Evolutionary conservation across 192 early-diverging fungal genomes (phyloP), one percentile per base, ranked within the genome.

Genomic region (Backusella tarrabulga): DNA sequence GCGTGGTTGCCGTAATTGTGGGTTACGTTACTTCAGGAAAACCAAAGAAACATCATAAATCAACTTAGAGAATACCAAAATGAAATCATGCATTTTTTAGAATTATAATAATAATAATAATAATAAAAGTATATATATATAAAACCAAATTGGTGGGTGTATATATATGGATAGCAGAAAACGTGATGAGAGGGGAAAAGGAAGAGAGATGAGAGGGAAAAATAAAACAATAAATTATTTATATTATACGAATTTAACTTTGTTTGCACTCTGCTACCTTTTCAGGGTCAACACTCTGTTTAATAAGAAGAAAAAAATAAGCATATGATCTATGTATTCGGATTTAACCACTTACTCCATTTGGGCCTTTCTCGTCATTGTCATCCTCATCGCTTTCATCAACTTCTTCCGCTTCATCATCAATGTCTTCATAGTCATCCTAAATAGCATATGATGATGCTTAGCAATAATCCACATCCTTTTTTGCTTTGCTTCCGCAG

Each of bases 391-490:
- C 29, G 15, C 32, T 41, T 29, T 72, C 71, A 26, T 72, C 71
- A 32, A 44, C 71, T 6, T 71, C 70, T 3, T 72, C 42, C 17
- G 23, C 71, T 29, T 72, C 71, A 41, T 72, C 71, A 19, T 88
- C 89, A 34, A 86, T 89, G 0, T 88, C 88, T 6, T 90, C 89
- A 52, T 89, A 83, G 7, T 85, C 82, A 56, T 88, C 81, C 52
- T 89, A 80, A 21, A 50, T 50, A 50, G 4, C 7, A 6, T 50
- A 19, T 50, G 46, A 6, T 50, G 6, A n/a, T 50, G 46, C 6
- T 50, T 50, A 50, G 19, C 17, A 50, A 32, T n/a, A n/a, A 6
- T 6, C 6, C 19, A 19, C 15, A 0, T 44, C 42, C 15, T n/a
- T 50, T 50, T 50, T 50, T 46, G 17, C 15, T 17, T 17, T 40